phyloP scores from a whole-genome alignment of 352 stramenopile species.

The Plasmopara muralis region DNA sequence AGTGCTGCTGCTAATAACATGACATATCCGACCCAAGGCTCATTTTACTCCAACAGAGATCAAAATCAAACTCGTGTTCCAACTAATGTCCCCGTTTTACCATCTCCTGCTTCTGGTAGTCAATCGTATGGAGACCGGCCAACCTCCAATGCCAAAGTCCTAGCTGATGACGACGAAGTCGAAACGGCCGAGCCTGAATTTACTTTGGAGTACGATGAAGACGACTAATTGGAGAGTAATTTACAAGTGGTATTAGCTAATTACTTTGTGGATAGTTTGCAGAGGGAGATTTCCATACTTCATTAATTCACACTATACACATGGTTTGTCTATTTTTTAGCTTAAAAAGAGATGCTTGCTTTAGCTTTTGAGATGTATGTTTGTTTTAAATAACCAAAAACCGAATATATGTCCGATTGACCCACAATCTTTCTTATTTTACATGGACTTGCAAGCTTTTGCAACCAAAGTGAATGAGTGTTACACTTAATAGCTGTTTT shows the following conservation, averaged over 20 bases:
- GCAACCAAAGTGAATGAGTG: too few species aligned
- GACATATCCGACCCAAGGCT: slow-evolving; percentile 16
- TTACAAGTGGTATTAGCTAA: slow-evolving; percentile 18
- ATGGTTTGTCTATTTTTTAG: too few species aligned
- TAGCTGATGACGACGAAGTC: slow-evolving; percentile 55
- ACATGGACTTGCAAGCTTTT: too few species aligned
- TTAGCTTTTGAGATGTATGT: too few species aligned
- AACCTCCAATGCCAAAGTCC: slow-evolving; percentile 11
- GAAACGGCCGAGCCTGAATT: slow-evolving; percentile 57
- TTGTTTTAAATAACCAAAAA: too few species aligned
- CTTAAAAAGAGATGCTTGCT: too few species aligned
- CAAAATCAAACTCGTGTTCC: slow-evolving; percentile 19
- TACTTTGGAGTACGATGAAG: slow-evolving; percentile 72
- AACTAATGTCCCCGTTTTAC: slow-evolving; percentile 17
- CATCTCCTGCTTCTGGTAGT: slow-evolving; percentile 12
- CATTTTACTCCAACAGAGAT: slow-evolving; percentile 15
- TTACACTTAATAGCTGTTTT: too few species aligned
- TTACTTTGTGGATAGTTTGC: slow-evolving; percentile 22
- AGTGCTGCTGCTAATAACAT: slow-evolving; percentile 11
- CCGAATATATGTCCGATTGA: too few species aligned
- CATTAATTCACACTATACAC: too few species aligned
- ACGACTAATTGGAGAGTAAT: slow-evolving; percentile 45
- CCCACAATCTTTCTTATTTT: too few species aligned
- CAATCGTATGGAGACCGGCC: too few species aligned
- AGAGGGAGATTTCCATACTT: too few species aligned